These are phyloP conservation scores for Cyamopsis tetragonoloba DNA, from an alignment of 306 rosid genomes.

Conservation along the genomic window DNA sequence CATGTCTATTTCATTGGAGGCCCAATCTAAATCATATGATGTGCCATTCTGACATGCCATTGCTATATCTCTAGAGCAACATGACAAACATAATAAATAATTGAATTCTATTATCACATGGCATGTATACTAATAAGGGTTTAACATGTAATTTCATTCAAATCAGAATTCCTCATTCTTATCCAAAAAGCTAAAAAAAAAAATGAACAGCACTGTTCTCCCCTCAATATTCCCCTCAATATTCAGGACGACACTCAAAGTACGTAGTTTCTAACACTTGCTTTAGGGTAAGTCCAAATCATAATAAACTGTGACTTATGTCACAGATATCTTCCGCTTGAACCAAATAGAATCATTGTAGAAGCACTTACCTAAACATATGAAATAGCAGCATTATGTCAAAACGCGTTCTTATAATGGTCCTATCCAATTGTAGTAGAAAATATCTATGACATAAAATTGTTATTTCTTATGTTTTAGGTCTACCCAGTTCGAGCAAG, in stretches of 20 bases:
- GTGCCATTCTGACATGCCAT: conserved; percentile 16
- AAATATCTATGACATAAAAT: no score
- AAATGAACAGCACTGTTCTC: conserved; percentile 5
- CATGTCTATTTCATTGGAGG: conserved; percentile 19
- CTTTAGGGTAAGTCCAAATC: not conserved
- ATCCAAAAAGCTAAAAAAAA: conserved; percentile 20
- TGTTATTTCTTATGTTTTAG: no score
- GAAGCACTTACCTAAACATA: no score
- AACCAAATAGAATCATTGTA: no score
- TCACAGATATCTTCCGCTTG: no score
- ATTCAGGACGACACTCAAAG: not conserved
- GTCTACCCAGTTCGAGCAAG: no score
- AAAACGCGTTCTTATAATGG: conserved; percentile 18
- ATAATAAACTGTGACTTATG: no score
- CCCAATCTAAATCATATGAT: conserved; percentile 30
- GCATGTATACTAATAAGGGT: conserved; percentile 4
- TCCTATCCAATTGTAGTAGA: no score
- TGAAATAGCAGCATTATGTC: conserved; percentile 2
- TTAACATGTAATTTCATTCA: not conserved
- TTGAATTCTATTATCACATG: not conserved
- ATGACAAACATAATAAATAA: conserved; percentile 13
- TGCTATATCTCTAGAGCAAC: conserved; percentile 23
- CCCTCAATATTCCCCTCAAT: not conserved
- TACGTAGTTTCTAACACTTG: not conserved
- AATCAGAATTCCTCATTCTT: not conserved